Evolutionary conservation across 1,284 basidiomycete genomes (phyloP).

Genomic region (Thecaphora thlaspeos): DNA sequence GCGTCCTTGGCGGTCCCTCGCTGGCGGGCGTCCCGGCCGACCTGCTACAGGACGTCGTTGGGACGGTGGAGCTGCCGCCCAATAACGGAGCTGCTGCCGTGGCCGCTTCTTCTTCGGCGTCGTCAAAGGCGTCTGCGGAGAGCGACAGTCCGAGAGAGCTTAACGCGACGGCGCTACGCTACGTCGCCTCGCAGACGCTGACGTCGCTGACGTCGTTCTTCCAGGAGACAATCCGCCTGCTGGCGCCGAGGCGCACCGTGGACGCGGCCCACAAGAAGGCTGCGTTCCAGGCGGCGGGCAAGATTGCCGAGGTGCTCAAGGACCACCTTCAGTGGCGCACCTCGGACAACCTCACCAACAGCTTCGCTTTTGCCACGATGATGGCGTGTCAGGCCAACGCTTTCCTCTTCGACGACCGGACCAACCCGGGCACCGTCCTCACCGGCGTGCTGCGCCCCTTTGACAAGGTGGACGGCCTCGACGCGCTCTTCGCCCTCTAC

Average conservation of each 20-base stretch:
- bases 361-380: constrained; percentile 63
- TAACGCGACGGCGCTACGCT: constrained; percentile 64
- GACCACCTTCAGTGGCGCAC: constrained; percentile 69
- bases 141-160: constrained; percentile 13
- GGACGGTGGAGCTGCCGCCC: constrained; percentile 25
- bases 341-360: constrained; percentile 61
- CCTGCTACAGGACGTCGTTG: constrained; percentile 28
- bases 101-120: constrained; percentile 10
- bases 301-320: constrained; percentile 72
- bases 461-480: constrained; percentile 71
- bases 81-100: constrained; percentile 1
- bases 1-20: too few species aligned
- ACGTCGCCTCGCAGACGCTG: constrained; percentile 77
- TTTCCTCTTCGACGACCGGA: constrained; percentile 78
- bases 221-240: constrained; percentile 83
- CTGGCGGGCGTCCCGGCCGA: constrained; percentile 29
- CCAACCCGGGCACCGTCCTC: constrained; percentile 62
- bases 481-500: constrained; percentile 68
- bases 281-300: constrained; percentile 69
- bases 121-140: too few species aligned
- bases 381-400: constrained; percentile 73
- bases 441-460: constrained; percentile 78
- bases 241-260: constrained; percentile 72
- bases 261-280: constrained; percentile 78
- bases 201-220: constrained; percentile 79